Percentiles rank a stretch among this genome's conserved stretches.
phyloP scores from a whole-genome alignment of 805 yeast species.

The Metschnikowia kunwiensis region DNA sequence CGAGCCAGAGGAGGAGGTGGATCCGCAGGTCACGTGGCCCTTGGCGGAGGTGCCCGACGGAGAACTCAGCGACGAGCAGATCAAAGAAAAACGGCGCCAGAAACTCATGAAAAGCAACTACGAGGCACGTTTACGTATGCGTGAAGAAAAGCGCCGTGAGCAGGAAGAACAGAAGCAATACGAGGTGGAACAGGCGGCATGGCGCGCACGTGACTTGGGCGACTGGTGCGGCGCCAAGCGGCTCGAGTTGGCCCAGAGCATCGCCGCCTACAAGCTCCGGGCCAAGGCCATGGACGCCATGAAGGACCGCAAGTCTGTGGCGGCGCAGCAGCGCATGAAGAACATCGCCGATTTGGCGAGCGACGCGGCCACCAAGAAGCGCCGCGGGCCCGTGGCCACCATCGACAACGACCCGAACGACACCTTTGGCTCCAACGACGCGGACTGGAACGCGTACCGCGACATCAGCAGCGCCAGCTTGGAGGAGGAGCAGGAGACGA shows the following conservation, averaged over 20 bases:
- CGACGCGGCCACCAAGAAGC: slow-evolving; percentile 44
- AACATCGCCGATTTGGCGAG: slow-evolving; percentile 82
- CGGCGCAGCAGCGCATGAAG: slow-evolving; percentile 91
- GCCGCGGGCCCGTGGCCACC: slow-evolving; percentile 48
- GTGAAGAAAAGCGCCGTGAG: slow-evolving; percentile 71
- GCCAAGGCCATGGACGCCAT: slow-evolving; percentile 70
- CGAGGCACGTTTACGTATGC: slow-evolving; percentile 84
- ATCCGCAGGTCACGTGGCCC: slow-evolving; percentile 61
- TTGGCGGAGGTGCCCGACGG: slow-evolving; percentile 82
- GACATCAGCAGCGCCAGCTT: slow-evolving; percentile 75
- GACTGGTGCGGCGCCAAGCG: slow-evolving; percentile 81
- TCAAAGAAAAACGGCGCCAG: slow-evolving; percentile 86
- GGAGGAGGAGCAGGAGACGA: slow-evolving; percentile 78
- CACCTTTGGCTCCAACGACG: slow-evolving; percentile 92
- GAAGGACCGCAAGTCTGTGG: slow-evolving; percentile 83
- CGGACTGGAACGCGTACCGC: slow-evolving; percentile 90
- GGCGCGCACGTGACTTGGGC: slow-evolving; percentile 70
- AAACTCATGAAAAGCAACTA: slow-evolving; percentile 76
- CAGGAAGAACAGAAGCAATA: slow-evolving; percentile 57
- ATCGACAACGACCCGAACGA: slow-evolving; percentile 91
- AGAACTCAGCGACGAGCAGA: slow-evolving; percentile 70
- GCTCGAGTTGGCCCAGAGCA: slow-evolving; percentile 52
- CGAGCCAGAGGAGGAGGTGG: slow-evolving; percentile 31
- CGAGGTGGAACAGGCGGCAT: slow-evolving; percentile 63
- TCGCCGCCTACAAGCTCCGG: slow-evolving; percentile 64